A percentile compares a stretch with the other conserved stretches of the same genome.
phyloP scores from a whole-genome alignment of 2,329 filamentous ascomycete genomes.

The Orbilia oligospora region DNA sequence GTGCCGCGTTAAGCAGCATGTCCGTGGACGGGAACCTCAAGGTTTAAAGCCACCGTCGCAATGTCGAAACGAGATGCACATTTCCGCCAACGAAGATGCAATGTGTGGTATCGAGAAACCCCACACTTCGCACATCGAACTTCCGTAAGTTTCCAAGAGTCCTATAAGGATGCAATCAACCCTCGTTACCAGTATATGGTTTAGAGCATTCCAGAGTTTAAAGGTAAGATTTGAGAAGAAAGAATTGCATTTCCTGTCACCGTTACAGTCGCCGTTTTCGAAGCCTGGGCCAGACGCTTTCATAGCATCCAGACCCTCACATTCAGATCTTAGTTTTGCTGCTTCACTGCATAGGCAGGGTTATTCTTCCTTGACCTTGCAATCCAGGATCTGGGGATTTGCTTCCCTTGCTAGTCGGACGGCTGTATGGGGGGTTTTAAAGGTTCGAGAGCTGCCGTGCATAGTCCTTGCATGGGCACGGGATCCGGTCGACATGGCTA shows the following conservation, averaged over 20 bases:
- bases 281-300: slow-evolving; percentile 26
- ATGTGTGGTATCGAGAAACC: slow-evolving; percentile 11
- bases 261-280: slow-evolving; percentile 28
- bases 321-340: slow-evolving; percentile 19
- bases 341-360: slow-evolving; percentile 32
- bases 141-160: slow-evolving; percentile 16
- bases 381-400: slow-evolving; percentile 58
- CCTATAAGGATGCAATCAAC: not conserved
- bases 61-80: slow-evolving; percentile 46
- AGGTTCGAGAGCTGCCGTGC: slow-evolving; percentile 55
- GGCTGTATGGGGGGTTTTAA: slow-evolving; percentile 48
- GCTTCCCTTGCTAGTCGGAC: slow-evolving; percentile 33
- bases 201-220: slow-evolving; percentile 7
- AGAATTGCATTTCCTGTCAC: slow-evolving; percentile 10
- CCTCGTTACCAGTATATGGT: not conserved
- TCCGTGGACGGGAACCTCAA: slow-evolving; percentile 30
- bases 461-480: slow-evolving; percentile 58
- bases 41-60: slow-evolving; percentile 39
- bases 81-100: slow-evolving; percentile 27
- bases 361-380: slow-evolving; percentile 57
- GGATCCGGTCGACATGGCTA: slow-evolving; percentile 55
- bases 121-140: slow-evolving; percentile 19
- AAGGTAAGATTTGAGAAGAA: not conserved
- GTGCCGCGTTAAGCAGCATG: slow-evolving; percentile 39
- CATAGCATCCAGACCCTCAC: slow-evolving; percentile 14